These are phyloP conservation scores for Phytophthora cryptogea DNA, from an alignment of 352 stramenopile genomes.

Conservation along the genomic window DNA sequence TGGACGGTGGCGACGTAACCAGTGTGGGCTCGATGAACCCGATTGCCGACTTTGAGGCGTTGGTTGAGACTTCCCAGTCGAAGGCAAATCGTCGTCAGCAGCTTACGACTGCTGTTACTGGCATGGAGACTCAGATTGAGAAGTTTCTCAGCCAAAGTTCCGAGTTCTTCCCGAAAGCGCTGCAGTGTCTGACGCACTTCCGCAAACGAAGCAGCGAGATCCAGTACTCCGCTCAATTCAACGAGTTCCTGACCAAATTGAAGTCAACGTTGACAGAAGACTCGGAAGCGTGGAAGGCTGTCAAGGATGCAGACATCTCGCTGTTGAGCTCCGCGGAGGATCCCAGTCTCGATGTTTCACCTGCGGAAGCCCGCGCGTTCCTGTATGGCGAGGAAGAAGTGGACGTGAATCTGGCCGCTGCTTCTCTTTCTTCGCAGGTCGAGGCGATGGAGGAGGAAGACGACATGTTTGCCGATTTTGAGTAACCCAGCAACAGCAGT, in stretches of 20 bases:
- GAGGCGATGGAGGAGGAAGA: conserved; percentile 71
- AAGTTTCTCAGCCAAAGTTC: conserved; percentile 58
- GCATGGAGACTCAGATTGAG: conserved; percentile 74
- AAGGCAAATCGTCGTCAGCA: conserved; percentile 47
- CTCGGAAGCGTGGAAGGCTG: conserved; percentile 53
- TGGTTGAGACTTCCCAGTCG: conserved; percentile 53
- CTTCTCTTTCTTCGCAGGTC: conserved; percentile 63
- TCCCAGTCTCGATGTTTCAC: conserved; percentile 51
- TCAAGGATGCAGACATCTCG: conserved; percentile 63
- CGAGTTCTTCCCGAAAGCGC: conserved; percentile 65
- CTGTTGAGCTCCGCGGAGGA: conserved; percentile 65
- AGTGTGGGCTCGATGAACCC: conserved; percentile 85
- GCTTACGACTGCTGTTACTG: conserved; percentile 55
- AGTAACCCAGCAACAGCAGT: conserved; percentile 34
- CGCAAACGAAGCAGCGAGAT: conserved; percentile 71
- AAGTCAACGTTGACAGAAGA: conserved; percentile 50
- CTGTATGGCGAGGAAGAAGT: conserved; percentile 64
- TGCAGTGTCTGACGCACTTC: conserved; percentile 77
- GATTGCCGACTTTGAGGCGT: conserved; percentile 79
- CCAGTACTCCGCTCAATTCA: conserved; percentile 78
- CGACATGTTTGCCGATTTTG: conserved; percentile 86
- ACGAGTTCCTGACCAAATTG: conserved; percentile 65
- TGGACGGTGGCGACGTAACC: conserved; percentile 68
- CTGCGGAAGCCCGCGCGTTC: conserved; percentile 57
- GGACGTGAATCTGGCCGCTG: conserved; percentile 48